A percentile compares a stretch with the other conserved stretches of the same genome.
Evolutionary conservation across 2,329 filamentous ascomycete species (phyloP).

Genomic region (Dactylonectria estremocensis): DNA sequence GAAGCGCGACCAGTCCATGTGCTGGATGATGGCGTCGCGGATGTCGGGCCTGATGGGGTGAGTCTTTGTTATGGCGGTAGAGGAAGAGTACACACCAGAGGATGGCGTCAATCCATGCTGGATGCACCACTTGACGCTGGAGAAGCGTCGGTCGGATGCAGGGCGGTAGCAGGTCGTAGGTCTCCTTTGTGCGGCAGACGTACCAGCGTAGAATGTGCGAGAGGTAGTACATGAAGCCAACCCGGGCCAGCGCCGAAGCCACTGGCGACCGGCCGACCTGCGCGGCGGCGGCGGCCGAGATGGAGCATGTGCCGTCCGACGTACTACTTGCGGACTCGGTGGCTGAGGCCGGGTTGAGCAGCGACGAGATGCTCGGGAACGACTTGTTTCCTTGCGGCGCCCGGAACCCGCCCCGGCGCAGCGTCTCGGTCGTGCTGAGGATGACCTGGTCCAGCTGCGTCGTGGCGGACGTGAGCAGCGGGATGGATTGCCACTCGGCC

Average conservation of each 20-base stretch:
- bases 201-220: constrained; percentile 38
- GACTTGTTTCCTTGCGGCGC: constrained; percentile 11
- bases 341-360: constrained; percentile 36
- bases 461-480: constrained; percentile 31
- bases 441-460: constrained; percentile 37
- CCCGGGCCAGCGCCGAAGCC: constrained; percentile 29
- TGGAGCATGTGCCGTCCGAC: constrained; percentile 14
- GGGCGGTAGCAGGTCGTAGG: constrained; percentile 43
- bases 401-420: constrained; percentile 28
- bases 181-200: constrained; percentile 42
- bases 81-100: constrained; percentile 26
- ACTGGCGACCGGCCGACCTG: constrained; percentile 34
- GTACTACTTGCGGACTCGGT: neutral
- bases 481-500: constrained; percentile 33
- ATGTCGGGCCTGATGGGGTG: constrained; percentile 29
- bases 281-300: constrained; percentile 37
- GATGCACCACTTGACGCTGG: constrained; percentile 45
- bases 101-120: constrained; percentile 46
- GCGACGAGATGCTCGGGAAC: constrained; percentile 46
- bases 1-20: constrained; percentile 37
- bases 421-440: constrained; percentile 31
- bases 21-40: constrained; percentile 39
- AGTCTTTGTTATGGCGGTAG: neutral
- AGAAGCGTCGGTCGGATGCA: constrained; percentile 44
- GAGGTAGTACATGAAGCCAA: constrained; percentile 39